phyloP scores from a whole-genome alignment of 768 basidiomycete genomes.

The Lactifluus hygrophoroides region DNA sequence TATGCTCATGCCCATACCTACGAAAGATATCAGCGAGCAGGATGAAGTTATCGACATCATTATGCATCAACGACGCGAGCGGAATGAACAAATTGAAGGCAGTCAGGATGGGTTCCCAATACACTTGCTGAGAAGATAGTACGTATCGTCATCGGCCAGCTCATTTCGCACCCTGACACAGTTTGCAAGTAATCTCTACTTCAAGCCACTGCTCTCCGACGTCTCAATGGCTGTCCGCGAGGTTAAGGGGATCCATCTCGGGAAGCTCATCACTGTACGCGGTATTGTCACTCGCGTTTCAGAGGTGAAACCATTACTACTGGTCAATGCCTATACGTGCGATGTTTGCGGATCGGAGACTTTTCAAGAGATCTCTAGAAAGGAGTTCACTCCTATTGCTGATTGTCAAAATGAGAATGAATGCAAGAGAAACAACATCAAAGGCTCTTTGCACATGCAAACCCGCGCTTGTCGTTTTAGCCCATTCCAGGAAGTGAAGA shows the following conservation, averaged over 20 bases:
- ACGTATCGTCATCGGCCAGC: slow-evolving; percentile 31
- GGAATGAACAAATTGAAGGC: slow-evolving; percentile 75
- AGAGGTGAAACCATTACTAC: slow-evolving; percentile 94
- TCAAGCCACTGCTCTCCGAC: slow-evolving; percentile 75
- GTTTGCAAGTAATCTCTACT: slow-evolving; percentile 76
- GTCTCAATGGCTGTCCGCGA: slow-evolving; percentile 83
- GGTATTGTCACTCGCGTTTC: slow-evolving; percentile 98
- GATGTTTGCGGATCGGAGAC: slow-evolving; percentile 97
- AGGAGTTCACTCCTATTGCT: slow-evolving; percentile 80
- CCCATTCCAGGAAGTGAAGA: slow-evolving; percentile 97
- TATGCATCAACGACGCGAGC: slow-evolving; percentile 83
- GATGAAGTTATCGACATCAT: slow-evolving; percentile 97
- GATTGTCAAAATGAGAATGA: slow-evolving; percentile 84
- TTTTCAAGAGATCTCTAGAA: slow-evolving; percentile 93
- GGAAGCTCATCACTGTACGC: slow-evolving; percentile 88
- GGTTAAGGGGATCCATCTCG: slow-evolving; percentile 79
- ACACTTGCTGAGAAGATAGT: slow-evolving; percentile 93
- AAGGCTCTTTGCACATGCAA: slow-evolving; percentile 95
- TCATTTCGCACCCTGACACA: slow-evolving; percentile 16
- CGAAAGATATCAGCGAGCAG: slow-evolving; percentile 81
- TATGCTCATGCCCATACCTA: slow-evolving; percentile 79
- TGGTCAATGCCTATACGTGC: slow-evolving; percentile 97
- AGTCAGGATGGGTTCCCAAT: slow-evolving; percentile 77
- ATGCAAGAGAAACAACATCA: slow-evolving; percentile 79
- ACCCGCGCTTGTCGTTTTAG: slow-evolving; percentile 95